These are phyloP conservation scores for Circinella minor DNA, from an alignment of 371 early-diverging fungal species.

Conservation along the genomic window DNA sequence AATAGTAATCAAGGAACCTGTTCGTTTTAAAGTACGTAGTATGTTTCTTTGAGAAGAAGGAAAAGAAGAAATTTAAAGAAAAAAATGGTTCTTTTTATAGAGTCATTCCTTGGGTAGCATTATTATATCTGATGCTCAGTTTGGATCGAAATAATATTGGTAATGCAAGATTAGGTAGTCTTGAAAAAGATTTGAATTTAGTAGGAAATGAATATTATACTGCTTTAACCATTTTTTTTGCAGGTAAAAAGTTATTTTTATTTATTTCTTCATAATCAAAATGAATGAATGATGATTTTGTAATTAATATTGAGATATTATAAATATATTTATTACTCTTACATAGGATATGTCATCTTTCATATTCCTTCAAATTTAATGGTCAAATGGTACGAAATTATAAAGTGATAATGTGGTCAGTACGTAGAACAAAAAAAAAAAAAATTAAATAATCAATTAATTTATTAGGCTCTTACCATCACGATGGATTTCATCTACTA, in stretches of 20 bases:
- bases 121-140: conserved; percentile 42
- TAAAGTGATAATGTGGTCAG: too few relatives aligned
- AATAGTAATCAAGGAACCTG: neutral
- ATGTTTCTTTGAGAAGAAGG: neutral
- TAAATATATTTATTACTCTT: neutral
- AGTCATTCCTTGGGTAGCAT: conserved; percentile 44
- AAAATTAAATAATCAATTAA: neutral
- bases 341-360: conserved; percentile 32
- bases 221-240: conserved; percentile 46
- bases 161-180: conserved; percentile 44
- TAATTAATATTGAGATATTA: too few relatives aligned
- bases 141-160: conserved; percentile 53
- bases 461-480: conserved; percentile 31
- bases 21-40: neutral
- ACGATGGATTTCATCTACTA: conserved; percentile 42
- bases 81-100: conserved; percentile 14
- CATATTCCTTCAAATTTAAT: conserved; percentile 34
- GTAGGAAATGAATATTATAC: conserved; percentile 47
- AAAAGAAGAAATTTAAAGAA: too few relatives aligned
- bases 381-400: conserved; percentile 25
- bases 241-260: conserved; percentile 24
- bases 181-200: conserved; percentile 42
- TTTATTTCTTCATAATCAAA: neutral
- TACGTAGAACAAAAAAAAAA: too few relatives aligned
- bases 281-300: too few relatives aligned